These are phyloP conservation scores for Pestalotiopsis sp. DNA, from an alignment of 2,329 filamentous ascomycete species.

Conservation along the genomic window DNA sequence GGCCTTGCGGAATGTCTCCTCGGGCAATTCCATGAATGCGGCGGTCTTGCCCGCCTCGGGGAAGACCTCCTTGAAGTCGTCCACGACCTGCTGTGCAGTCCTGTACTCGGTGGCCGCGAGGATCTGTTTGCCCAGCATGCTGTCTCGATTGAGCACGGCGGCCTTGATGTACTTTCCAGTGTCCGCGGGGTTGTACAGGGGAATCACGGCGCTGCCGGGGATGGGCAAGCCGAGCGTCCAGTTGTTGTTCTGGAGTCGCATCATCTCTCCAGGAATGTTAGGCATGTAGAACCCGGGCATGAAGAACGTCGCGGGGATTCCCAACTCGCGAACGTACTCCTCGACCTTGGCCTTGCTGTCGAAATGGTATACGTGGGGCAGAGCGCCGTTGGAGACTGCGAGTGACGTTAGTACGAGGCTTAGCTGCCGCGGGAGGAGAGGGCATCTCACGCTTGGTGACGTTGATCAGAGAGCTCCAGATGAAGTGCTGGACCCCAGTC, in stretches of 20 bases:
- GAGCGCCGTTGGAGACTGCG: neutral
- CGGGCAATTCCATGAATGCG: neutral
- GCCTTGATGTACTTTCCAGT: neutral
- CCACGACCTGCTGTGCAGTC: neutral
- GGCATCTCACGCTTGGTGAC: neutral
- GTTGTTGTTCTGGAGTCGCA: neutral
- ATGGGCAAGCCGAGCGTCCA: neutral
- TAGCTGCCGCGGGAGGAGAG: too few species aligned
- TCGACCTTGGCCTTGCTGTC: neutral
- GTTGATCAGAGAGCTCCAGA: neutral
- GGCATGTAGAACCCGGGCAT: neutral
- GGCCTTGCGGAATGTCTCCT: neutral
- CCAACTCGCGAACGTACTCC: neutral
- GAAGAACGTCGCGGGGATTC: neutral
- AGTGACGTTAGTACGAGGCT: too few species aligned
- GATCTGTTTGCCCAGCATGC: neutral
- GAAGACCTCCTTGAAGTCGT: neutral
- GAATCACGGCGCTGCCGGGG: neutral
- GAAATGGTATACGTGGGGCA: neutral
- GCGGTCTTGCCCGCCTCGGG: neutral
- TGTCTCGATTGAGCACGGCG: neutral
- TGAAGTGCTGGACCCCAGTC: neutral
- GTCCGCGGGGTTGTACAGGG: neutral
- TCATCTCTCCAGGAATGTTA: neutral
- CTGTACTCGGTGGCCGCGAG: neutral